These are phyloP conservation scores for Cucurbita pepo DNA, from an alignment of 306 rosid genomes.

Conservation along the genomic window DNA sequence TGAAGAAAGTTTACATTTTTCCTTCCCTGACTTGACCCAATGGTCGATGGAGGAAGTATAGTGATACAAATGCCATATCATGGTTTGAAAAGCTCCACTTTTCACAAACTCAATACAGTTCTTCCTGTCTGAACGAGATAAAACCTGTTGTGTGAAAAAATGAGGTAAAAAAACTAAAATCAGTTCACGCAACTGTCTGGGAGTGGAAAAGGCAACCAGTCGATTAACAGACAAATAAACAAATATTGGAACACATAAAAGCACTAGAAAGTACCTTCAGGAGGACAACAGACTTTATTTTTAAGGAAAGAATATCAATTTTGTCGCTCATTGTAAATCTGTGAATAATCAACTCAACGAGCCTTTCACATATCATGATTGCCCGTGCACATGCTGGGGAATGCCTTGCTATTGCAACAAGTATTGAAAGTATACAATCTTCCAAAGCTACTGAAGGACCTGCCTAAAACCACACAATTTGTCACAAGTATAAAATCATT, in stretches of 20 bases:
- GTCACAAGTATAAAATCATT: not conserved
- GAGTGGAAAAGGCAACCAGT: not conserved
- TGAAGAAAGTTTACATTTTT: constrained; percentile 54
- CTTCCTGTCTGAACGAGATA: constrained; percentile 47
- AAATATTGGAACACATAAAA: constrained; percentile 8
- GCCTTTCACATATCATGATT: constrained; percentile 58
- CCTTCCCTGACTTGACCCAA: constrained; percentile 62
- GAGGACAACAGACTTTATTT: constrained; percentile 67
- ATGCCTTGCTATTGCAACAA: constrained; percentile 79
- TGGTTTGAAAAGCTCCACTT: constrained; percentile 48
- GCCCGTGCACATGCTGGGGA: constrained; percentile 79
- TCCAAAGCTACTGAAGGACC: constrained; percentile 54
- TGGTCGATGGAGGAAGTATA: constrained; percentile 48
- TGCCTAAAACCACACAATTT: constrained; percentile 33
- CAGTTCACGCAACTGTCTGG: constrained; percentile 3
- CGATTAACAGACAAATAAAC: constrained; percentile 1
- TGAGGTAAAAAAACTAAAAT: constrained; percentile 17
- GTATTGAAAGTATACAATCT: constrained; percentile 57
- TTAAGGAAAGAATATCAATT: constrained; percentile 40
- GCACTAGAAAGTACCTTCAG: constrained; percentile 38
- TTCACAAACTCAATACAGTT: constrained; percentile 47
- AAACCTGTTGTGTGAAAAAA: constrained; percentile 34
- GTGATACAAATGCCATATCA: constrained; percentile 70
- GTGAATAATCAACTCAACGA: constrained; percentile 43
- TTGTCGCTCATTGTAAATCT: constrained; percentile 42